Percentiles rank a stretch among this genome's conserved stretches.
Evolutionary conservation across 352 stramenopile species (phyloP).

Genomic region (Phytophthora litchii): DNA sequence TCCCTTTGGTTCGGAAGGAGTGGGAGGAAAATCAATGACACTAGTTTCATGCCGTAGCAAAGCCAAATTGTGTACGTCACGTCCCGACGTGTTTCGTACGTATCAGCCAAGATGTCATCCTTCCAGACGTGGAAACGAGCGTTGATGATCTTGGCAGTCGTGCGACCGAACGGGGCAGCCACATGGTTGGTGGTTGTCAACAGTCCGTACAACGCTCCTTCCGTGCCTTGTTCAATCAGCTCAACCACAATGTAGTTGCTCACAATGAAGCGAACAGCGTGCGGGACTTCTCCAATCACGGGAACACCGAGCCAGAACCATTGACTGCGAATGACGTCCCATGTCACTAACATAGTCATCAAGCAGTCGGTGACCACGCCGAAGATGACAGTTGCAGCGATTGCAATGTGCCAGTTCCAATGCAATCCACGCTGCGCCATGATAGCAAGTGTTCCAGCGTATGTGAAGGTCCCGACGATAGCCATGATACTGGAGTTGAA

Average conservation of each 20-base stretch:
- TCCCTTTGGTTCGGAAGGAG: conserved; percentile 52
- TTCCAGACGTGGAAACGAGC: conserved; percentile 56
- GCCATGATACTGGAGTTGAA: conserved; percentile 63
- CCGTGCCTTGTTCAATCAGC: conserved; percentile 54
- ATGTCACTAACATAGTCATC: conserved; percentile 62
- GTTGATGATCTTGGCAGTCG: conserved; percentile 65
- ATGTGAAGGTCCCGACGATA: conserved; percentile 55
- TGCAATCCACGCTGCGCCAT: conserved; percentile 50
- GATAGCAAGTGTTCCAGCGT: conserved; percentile 50
- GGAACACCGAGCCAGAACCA: conserved; percentile 71
- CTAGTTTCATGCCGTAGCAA: conserved; percentile 58
- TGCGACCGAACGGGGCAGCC: conserved; percentile 47
- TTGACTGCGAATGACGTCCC: conserved; percentile 57
- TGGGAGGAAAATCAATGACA: conserved; percentile 55
- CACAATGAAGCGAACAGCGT: conserved; percentile 60
- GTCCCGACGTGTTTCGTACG: conserved; percentile 50
- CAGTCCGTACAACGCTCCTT: conserved; percentile 61
- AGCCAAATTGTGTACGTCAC: conserved; percentile 64
- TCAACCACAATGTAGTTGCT: conserved; percentile 65
- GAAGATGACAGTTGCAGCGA: conserved; percentile 45
- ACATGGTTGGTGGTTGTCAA: conserved; percentile 59
- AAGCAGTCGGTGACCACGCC: conserved; percentile 48
- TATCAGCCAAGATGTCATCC: conserved; percentile 55
- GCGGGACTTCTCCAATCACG: conserved; percentile 55
- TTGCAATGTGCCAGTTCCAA: conserved; percentile 67